Evolutionary conservation across 2,329 filamentous ascomycete genomes (phyloP), one percentile per base, ranked within the genome.

Genomic region (Truncatella angustata): DNA sequence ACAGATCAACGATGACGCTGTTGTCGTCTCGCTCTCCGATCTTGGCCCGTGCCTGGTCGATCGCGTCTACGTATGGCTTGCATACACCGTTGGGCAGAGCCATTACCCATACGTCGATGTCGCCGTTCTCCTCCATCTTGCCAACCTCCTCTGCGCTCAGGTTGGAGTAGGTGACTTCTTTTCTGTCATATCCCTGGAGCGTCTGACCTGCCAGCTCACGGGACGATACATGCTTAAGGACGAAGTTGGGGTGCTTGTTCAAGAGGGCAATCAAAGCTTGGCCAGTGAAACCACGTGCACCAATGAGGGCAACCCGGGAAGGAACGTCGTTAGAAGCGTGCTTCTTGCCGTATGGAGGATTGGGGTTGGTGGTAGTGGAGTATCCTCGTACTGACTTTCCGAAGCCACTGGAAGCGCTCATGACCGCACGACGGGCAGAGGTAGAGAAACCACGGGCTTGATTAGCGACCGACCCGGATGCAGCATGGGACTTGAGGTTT

Each of bases 91-190:
- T 99, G 40, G 93, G 94, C 26, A 97, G 84, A 32, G 94, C 94
- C 90, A 97, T 94, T 40, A 97, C 90, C 92, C 92, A 97, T 73
- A 90, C 94, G 74, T 97, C 93, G 46, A 97, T 86, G 63, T 92
- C 84, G 48, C 89, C 88, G 28, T 87, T 84, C 67, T 88, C 86
- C 56, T 94, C 90, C 82, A 97, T 90, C 53, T 85, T 81, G 57
- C 85, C 84, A 11, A 96, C 86, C 60, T 97, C 93, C 59, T 97
- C 93, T 5, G 91, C 83, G 51, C 82, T 86, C 40, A 97, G 78
- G 69, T 91, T 96, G 71, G 96, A 91, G 72, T 99, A 99, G 57
- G 85, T 90, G 60, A 99, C 90, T 55, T 95, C 85, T 57, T 88
- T 85, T 81, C 97, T 97, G 64, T 84, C 85, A 70, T 99, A 99